Evolutionary conservation across 495 filamentous ascomycete genomes (phyloP).

Genomic region (Xylaria longipes): DNA sequence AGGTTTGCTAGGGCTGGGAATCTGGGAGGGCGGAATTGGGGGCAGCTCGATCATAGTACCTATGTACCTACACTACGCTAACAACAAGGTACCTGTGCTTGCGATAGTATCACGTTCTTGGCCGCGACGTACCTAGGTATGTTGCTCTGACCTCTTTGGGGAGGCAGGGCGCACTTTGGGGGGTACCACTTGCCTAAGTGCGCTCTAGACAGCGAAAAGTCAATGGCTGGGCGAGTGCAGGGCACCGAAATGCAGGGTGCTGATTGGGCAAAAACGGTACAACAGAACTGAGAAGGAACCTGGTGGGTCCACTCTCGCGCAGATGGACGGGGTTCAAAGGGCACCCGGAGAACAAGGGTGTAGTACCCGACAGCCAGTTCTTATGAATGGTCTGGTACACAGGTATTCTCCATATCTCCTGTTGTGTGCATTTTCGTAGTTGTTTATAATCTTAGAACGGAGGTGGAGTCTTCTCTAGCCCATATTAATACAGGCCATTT

Average conservation of each 20-base stretch:
- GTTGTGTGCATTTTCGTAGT: background rate
- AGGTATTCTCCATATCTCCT: background rate
- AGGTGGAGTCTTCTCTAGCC: background rate
- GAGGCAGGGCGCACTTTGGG: constrained; percentile 14
- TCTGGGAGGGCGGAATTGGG: constrained; percentile 12
- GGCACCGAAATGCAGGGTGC: background rate
- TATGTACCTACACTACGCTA: background rate
- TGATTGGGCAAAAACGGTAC: constrained; percentile 10
- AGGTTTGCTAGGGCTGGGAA: constrained; percentile 16
- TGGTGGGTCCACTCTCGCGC: background rate
- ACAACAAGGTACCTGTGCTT: constrained; percentile 8
- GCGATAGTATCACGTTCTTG: constrained; percentile 15
- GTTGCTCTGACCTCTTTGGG: constrained; percentile 20
- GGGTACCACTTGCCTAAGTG: background rate
- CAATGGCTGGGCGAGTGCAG: constrained; percentile 21
- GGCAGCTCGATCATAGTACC: constrained; percentile 2
- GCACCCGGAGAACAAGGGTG: constrained; percentile 2
- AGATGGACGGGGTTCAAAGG: constrained; percentile 3
- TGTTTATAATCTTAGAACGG: background rate
- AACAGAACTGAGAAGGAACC: background rate
- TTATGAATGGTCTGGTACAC: background rate
- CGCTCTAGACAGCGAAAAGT: background rate
- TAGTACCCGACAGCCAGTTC: constrained; percentile 15
- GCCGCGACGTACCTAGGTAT: constrained; percentile 16
- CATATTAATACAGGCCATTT: background rate